Conservation (phyloP, 768 basidiomycete genomes). For the Lepiota subincarnata region DNA sequence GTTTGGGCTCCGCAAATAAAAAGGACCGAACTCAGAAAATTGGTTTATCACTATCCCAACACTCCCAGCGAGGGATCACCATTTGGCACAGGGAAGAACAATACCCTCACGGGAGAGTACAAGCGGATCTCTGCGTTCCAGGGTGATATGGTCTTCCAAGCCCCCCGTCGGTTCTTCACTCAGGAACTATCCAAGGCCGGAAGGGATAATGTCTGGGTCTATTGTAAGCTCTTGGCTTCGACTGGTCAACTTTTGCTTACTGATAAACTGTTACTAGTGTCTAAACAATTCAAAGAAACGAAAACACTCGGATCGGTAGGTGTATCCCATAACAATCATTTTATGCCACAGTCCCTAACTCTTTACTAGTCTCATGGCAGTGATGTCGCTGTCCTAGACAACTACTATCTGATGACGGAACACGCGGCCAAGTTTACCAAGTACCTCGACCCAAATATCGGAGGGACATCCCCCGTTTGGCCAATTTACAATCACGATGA, state of each 20-base stretch:
- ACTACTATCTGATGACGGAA: constrained; percentile 24
- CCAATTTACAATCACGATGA: background rate
- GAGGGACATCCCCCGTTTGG: background rate
- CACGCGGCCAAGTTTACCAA: constrained; percentile 40
- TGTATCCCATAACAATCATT: background rate
- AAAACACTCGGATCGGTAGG: background rate
- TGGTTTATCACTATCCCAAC: constrained; percentile 7
- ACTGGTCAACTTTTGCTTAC: background rate
- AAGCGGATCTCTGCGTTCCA: constrained; percentile 48
- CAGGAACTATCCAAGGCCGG: constrained; percentile 23
- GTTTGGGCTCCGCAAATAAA: too few species aligned
- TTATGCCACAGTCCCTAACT: background rate
- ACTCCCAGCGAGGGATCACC: constrained; percentile 17
- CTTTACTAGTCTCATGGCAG: constrained; percentile 34
- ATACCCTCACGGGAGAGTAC: constrained; percentile 35
- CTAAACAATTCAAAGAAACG: background rate
- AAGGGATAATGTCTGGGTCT: constrained; percentile 36
- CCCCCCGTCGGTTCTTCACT: constrained; percentile 45
- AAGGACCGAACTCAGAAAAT: background rate
- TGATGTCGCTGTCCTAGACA: constrained; percentile 32
- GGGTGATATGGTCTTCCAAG: constrained; percentile 49
- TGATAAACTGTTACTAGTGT: background rate
- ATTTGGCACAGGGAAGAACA: constrained; percentile 20
- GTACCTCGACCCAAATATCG: constrained; percentile 38
- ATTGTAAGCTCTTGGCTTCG: constrained; percentile 24